Percentiles rank a stretch among this genome's conserved stretches.
Conservation (phyloP, 306 rosid species). For the Adenanthera pavonina region DNA sequence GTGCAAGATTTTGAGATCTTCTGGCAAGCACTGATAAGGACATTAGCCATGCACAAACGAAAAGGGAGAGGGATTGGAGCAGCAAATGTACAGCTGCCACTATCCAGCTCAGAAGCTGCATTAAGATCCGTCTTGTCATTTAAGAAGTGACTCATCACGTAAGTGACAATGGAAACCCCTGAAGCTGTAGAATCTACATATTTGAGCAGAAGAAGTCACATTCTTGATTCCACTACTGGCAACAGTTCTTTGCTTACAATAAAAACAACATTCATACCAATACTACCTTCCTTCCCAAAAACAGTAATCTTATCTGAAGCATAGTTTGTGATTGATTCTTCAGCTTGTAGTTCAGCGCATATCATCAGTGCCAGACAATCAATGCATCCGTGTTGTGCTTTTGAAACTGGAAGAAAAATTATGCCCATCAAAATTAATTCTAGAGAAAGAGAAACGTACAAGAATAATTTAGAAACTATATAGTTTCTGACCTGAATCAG, state of each 20-base stretch:
- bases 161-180: slow-evolving; percentile 49
- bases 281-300: slow-evolving; percentile 55
- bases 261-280: slow-evolving; percentile 30
- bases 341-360: slow-evolving; percentile 73
- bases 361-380: slow-evolving; percentile 91
- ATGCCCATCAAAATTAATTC: slow-evolving; percentile 26
- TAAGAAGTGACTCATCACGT: slow-evolving; percentile 55
- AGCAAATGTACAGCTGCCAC: slow-evolving; percentile 30
- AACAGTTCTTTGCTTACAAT: slow-evolving; percentile 26
- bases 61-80: slow-evolving; percentile 58
- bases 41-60: slow-evolving; percentile 90
- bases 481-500: slow-evolving; percentile 70
- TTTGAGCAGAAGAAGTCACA: slow-evolving; percentile 42
- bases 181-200: slow-evolving; percentile 49
- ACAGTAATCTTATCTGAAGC: slow-evolving; percentile 38
- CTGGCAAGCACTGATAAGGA: slow-evolving; percentile 85
- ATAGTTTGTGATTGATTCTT: slow-evolving; percentile 45
- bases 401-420: slow-evolving; percentile 62
- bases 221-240: not conserved
- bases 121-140: slow-evolving; percentile 33
- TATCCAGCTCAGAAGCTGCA: slow-evolving; percentile 39
- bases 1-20: slow-evolving; percentile 65
- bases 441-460: slow-evolving; percentile 17
- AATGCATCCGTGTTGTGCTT: slow-evolving; percentile 93
- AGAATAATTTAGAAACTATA: slow-evolving; percentile 20